phyloP scores from a whole-genome alignment of 352 stramenopile genomes.

The Globisporangium iwayamae region DNA sequence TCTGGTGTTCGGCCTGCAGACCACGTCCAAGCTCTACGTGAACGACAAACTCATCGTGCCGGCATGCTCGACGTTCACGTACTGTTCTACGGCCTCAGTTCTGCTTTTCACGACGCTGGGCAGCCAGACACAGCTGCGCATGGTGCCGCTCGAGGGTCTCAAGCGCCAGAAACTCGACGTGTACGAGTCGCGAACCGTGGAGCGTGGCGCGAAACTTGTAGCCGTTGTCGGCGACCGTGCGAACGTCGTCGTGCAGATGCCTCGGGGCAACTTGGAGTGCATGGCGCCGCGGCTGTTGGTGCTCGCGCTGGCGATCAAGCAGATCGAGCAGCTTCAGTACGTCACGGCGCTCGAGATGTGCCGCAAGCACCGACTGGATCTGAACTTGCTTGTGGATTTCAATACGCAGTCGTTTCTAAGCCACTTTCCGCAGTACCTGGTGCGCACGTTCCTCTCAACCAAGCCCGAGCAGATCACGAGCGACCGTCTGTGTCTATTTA shows the following conservation, averaged over 20 bases:
- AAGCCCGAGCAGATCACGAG: conserved; percentile 36
- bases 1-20: conserved; percentile 41
- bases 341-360: conserved; percentile 57
- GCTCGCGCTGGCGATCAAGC: conserved; percentile 38
- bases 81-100: conserved; percentile 32
- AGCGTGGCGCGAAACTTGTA: conserved; percentile 62
- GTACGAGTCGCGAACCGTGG: conserved; percentile 45
- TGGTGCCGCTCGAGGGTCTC: conserved; percentile 37
- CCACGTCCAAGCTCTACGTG: conserved; percentile 47
- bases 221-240: conserved; percentile 46
- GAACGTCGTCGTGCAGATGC: conserved; percentile 68
- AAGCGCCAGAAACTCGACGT: conserved; percentile 14
- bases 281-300: conserved; percentile 60
- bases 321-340: conserved; percentile 41
- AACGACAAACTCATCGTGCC: conserved; percentile 33
- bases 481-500: conserved; percentile 69
- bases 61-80: conserved; percentile 63
- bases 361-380: conserved; percentile 72
- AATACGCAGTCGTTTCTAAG: conserved; percentile 39
- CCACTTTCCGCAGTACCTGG: conserved; percentile 24
- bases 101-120: conserved; percentile 69
- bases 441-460: conserved; percentile 29
- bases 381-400: conserved; percentile 77
- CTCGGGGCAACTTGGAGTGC: conserved; percentile 73
- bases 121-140: conserved; percentile 47